These are phyloP conservation scores for Ceratobasidium sp. DNA, from an alignment of 1,284 basidiomycete genomes.

Conservation along the genomic window DNA sequence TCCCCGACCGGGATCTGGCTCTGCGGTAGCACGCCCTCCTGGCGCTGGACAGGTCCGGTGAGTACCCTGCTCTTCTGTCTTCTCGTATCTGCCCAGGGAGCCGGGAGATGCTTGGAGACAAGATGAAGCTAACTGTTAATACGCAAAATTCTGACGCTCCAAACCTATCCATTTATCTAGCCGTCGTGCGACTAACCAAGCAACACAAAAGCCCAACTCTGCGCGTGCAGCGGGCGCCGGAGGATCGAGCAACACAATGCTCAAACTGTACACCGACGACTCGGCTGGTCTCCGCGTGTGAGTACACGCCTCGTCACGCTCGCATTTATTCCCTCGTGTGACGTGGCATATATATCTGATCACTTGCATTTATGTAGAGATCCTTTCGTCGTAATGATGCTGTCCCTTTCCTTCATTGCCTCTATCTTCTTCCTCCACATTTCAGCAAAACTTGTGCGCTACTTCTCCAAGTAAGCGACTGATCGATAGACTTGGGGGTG, in stretches of 20 bases:
- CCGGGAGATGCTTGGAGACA: constrained; percentile 4
- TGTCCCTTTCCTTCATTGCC: constrained; percentile 97
- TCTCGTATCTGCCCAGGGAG: constrained; percentile 19
- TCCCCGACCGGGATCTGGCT: constrained; percentile 53
- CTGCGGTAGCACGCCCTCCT: constrained; percentile 75
- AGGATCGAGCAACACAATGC: constrained; percentile 97
- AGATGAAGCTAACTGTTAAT: constrained; percentile 38
- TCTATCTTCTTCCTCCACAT: constrained; percentile 99
- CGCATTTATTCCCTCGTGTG: constrained; percentile 9
- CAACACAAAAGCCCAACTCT: constrained; percentile 87
- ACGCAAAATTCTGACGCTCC: neutral
- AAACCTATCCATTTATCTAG: constrained; percentile 59
- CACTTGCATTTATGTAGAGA: constrained; percentile 70
- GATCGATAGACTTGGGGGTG: constrained; percentile 27
- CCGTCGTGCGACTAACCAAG: constrained; percentile 80
- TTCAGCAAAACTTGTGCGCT: constrained; percentile 92
- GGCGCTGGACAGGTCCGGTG: constrained; percentile 82
- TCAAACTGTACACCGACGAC: constrained; percentile 98
- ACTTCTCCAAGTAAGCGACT: constrained; percentile 80
- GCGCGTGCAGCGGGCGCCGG: constrained; percentile 94
- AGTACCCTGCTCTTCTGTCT: constrained; percentile 52
- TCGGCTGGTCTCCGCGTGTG: constrained; percentile 96
- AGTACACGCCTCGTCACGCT: constrained; percentile 59
- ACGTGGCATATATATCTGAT: constrained; percentile 21
- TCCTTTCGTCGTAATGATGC: constrained; percentile 96